Conservation (phyloP, 306 rosid genomes). For the Lathyrus oleraceus region DNA sequence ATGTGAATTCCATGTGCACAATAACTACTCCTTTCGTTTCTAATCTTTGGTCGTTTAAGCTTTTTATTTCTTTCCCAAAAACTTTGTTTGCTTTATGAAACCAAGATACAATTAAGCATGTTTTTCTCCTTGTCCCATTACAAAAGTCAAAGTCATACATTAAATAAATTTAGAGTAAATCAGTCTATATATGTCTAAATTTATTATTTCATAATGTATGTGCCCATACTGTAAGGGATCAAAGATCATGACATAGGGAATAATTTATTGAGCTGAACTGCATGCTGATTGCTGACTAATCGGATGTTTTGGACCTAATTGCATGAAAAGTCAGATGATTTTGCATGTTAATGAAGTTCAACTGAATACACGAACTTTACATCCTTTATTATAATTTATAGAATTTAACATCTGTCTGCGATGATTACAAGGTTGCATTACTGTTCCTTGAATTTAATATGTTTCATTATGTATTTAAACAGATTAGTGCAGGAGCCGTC, state of each 20-base stretch:
- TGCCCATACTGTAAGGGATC: not conserved
- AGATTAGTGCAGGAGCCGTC: conserved; percentile 78
- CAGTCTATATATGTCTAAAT: not conserved
- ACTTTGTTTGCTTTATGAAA: not conserved
- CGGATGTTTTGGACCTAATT: conserved; percentile 12
- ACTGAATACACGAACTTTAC: conserved; percentile 3
- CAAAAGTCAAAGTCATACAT: not conserved
- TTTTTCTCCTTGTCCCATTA: not conserved
- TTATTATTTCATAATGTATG: not conserved
- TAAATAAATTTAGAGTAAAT: not conserved
- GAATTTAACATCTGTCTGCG: conserved; percentile 16
- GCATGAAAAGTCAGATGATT: conserved; percentile 5
- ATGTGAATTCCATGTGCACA: not conserved
- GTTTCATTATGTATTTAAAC: conserved; percentile 31
- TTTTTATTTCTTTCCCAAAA: not conserved
- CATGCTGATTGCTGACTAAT: not conserved
- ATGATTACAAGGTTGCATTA: conserved; percentile 9
- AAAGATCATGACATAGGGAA: not conserved
- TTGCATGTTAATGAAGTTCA: conserved; percentile 23
- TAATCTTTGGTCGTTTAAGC: not conserved
- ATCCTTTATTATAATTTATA: conserved; percentile 20
- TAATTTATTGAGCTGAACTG: not conserved
- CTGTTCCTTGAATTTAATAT: conserved; percentile 27
- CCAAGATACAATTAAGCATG: not conserved
- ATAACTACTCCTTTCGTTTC: not conserved